Conservation (phyloP, 2,329 filamentous ascomycete genomes). For the Aspergillus aculeatus region DNA sequence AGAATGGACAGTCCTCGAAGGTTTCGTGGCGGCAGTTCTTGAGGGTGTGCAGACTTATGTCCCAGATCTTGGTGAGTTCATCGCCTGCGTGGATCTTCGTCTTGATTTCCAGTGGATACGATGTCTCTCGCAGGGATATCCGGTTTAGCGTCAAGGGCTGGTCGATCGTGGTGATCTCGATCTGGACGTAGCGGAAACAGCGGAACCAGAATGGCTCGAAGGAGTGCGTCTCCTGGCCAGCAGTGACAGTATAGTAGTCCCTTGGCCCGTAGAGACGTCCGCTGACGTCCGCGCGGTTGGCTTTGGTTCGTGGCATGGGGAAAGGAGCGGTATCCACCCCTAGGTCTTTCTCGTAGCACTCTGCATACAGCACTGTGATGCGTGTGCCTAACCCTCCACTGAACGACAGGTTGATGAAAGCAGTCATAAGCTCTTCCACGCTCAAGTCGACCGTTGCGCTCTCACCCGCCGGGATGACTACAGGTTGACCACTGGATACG, state of each 20-base stretch:
- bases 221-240: not conserved
- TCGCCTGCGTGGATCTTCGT: not conserved
- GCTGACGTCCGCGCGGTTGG: not conserved
- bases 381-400: not conserved
- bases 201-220: conserved; percentile 13
- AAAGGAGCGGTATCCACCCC: not conserved
- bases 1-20: conserved; percentile 13
- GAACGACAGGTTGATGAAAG: not conserved
- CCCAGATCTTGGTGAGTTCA: conserved; percentile 2
- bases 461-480: not conserved
- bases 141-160: not conserved
- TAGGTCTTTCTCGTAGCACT: conserved; percentile 7
- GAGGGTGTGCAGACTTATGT: conserved; percentile 8
- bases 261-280: not conserved
- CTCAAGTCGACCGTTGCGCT: not conserved
- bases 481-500: not conserved
- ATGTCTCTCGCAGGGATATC: not conserved
- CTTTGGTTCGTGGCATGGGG: conserved; percentile 6
- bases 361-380: conserved; percentile 1
- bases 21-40: conserved; percentile 13
- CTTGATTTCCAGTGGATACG: not conserved
- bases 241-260: conserved; percentile 5
- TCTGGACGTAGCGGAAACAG: conserved; percentile 12
- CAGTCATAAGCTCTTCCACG: not conserved
- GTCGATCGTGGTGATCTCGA: not conserved